These are phyloP conservation scores for Gremmenia infestans DNA, from an alignment of 2,329 filamentous ascomycete genomes.

Conservation along the genomic window DNA sequence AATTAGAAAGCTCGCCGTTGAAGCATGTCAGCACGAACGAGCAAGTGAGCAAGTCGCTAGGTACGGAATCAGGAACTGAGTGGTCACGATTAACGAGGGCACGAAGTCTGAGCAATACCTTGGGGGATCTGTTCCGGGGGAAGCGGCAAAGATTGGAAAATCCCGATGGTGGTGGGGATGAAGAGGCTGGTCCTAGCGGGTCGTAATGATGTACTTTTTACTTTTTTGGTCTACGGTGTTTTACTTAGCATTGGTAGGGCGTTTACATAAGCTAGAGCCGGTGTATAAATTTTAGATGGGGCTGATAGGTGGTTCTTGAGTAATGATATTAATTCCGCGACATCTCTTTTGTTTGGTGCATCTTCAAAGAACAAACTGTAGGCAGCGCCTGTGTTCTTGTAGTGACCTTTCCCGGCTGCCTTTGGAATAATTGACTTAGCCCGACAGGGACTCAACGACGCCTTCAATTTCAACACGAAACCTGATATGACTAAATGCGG, in stretches of 20 bases:
- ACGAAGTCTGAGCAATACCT: constrained; percentile 28
- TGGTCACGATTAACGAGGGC: constrained; percentile 23
- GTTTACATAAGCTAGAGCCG: constrained; percentile 1
- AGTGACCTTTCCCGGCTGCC: too few relatives aligned
- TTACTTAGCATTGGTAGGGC: not conserved
- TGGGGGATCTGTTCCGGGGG: constrained; percentile 25
- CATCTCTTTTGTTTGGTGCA: not conserved
- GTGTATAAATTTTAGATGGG: constrained; percentile 2
- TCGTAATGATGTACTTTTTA: constrained; percentile 16
- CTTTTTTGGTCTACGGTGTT: constrained; percentile 6
- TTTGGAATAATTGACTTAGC: too few relatives aligned
- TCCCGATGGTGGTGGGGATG: constrained; percentile 14
- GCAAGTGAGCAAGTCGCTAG: constrained; percentile 20
- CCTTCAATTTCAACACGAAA: too few relatives aligned
- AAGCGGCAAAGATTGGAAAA: constrained; percentile 18
- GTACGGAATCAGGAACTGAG: constrained; percentile 6
- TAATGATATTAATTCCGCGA: not conserved
- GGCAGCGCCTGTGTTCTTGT: too few relatives aligned
- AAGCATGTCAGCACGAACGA: constrained; percentile 8
- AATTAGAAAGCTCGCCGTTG: constrained; percentile 12
- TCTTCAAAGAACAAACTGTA: not conserved
- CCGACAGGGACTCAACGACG: too few relatives aligned
- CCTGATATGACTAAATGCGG: too few relatives aligned
- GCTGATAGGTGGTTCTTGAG: not conserved
- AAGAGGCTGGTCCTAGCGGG: constrained; percentile 27